Evolutionary conservation across 371 early-diverging fungal genomes (phyloP).

Genomic region (Thermomucor indicae-seudaticae): DNA sequence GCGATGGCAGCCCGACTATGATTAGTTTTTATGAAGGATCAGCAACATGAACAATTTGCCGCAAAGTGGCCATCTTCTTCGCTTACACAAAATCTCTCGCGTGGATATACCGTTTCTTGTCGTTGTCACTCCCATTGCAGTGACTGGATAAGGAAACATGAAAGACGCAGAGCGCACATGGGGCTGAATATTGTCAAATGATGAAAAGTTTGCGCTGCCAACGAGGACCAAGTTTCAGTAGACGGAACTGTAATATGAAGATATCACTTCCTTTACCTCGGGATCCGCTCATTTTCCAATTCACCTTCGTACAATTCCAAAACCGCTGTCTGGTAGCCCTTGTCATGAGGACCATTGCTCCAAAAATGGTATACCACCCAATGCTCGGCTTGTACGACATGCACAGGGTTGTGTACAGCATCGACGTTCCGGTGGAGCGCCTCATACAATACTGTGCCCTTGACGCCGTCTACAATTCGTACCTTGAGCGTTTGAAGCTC

Average conservation of each 20-base stretch:
- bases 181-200: slow-evolving; percentile 66
- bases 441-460: slow-evolving; percentile 78
- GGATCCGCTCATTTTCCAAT: slow-evolving; percentile 66
- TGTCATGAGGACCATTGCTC: slow-evolving; percentile 59
- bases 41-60: too few species aligned
- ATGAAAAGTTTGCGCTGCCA: slow-evolving; percentile 71
- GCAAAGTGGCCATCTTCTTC: too few species aligned
- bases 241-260: too few species aligned
- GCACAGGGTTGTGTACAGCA: slow-evolving; percentile 45
- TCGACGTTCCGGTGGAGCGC: slow-evolving; percentile 65
- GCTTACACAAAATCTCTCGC: slow-evolving; percentile 75
- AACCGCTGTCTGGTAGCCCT: slow-evolving; percentile 64
- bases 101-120: slow-evolving; percentile 86
- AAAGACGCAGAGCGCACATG: slow-evolving; percentile 72
- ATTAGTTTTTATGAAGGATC: too few species aligned
- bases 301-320: slow-evolving; percentile 86
- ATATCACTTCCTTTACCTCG: slow-evolving; percentile 43
- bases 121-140: slow-evolving; percentile 77
- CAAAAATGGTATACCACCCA: slow-evolving; percentile 88
- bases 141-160: slow-evolving; percentile 65
- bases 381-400: slow-evolving; percentile 78
- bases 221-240: too few species aligned
- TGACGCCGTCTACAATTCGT: slow-evolving; percentile 84
- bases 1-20: slow-evolving; percentile 62
- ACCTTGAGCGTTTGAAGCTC: slow-evolving; percentile 38